phyloP scores from a whole-genome alignment of 2,329 filamentous ascomycete species.

The Arthrinium phaeospermum region DNA sequence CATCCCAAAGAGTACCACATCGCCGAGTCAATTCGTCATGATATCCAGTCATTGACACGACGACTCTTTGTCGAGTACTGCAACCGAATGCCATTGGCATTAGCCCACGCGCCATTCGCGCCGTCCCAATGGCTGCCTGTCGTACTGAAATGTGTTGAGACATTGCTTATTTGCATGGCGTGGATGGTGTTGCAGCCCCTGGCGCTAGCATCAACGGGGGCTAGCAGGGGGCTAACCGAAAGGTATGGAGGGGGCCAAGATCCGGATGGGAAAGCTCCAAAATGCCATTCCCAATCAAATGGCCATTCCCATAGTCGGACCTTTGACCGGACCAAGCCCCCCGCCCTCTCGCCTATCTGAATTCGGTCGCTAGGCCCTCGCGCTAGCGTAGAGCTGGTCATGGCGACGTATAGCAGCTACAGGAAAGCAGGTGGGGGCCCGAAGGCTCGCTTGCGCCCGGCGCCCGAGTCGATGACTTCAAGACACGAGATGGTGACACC shows the following conservation, averaged over 20 bases:
- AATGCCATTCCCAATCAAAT: neutral
- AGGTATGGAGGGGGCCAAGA: neutral
- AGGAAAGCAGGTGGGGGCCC: constrained; percentile 1
- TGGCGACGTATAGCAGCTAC: neutral
- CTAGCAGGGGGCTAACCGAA: neutral
- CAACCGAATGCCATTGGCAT: neutral
- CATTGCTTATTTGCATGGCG: neutral
- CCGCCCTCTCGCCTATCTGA: neutral
- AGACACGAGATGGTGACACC: constrained; percentile 27
- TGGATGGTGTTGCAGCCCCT: neutral
- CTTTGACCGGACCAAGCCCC: neutral
- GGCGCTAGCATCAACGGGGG: neutral
- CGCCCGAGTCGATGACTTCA: constrained; percentile 30
- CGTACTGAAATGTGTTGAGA: neutral
- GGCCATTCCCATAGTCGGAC: constrained; percentile 1
- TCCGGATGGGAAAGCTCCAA: neutral
- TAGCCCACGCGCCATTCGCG: neutral
- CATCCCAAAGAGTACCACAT: neutral
- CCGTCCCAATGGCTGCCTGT: neutral
- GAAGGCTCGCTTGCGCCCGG: neutral
- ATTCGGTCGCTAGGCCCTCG: neutral
- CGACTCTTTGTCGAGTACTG: neutral
- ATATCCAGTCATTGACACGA: neutral
- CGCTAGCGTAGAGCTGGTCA: constrained; percentile 1
- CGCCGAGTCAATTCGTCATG: constrained; percentile 14